These are phyloP conservation scores for Backusella luteola DNA, from an alignment of 192 early-diverging fungal species.

Conservation along the genomic window DNA sequence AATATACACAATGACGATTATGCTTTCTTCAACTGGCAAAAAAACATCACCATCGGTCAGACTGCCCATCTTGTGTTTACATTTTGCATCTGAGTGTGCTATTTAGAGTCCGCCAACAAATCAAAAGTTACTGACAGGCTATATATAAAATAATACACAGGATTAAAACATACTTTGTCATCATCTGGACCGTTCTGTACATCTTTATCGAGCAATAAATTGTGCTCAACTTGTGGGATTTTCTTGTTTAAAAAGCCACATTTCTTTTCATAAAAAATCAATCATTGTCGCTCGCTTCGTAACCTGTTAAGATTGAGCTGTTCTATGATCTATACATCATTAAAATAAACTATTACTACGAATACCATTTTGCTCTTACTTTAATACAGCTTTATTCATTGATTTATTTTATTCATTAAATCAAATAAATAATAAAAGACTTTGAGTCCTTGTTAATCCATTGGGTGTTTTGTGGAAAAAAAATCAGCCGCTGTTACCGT, in stretches of 20 bases:
- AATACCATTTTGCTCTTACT: not conserved
- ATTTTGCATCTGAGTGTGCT: slow-evolving; percentile 17
- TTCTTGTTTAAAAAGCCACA: not conserved
- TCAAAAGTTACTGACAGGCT: not conserved
- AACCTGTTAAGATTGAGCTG: not conserved
- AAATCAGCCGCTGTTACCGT: too few relatives aligned
- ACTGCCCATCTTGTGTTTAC: slow-evolving; percentile 23
- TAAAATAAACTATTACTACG: not conserved
- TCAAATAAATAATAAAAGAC: not conserved
- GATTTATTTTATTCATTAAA: not conserved
- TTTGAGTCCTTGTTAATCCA: not conserved
- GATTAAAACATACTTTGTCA: slow-evolving; percentile 15
- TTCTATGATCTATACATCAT: not conserved
- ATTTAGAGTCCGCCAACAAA: slow-evolving; percentile 9
- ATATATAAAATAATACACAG: slow-evolving; percentile 15
- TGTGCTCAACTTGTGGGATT: slow-evolving; percentile 7
- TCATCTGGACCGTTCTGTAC: not conserved
- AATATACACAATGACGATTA: slow-evolving; percentile 20
- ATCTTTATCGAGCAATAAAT: not conserved
- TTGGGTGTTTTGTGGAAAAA: not conserved
- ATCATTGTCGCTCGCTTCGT: not conserved
- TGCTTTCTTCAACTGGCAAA: slow-evolving; percentile 11
- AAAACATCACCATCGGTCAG: slow-evolving; percentile 19
- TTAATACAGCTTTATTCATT: not conserved
- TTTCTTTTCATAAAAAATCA: not conserved